Evolutionary conservation across 352 stramenopile genomes (phyloP).

Genomic region (Globisporangium heterothallicum): DNA sequence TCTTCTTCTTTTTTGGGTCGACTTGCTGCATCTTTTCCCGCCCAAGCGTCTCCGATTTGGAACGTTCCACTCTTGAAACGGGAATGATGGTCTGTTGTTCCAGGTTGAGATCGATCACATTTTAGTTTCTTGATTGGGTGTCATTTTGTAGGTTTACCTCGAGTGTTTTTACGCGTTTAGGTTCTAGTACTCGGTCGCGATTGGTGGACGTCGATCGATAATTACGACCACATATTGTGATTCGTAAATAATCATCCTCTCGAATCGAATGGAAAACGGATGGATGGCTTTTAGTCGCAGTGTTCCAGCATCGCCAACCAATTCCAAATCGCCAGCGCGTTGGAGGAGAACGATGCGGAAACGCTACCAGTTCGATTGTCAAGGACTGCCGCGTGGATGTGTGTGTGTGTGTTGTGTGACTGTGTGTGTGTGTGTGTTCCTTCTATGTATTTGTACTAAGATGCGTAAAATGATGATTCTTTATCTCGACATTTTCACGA

Average conservation of each 20-base stretch:
- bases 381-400: neutral
- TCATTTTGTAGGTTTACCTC: neutral
- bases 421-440: conserved; percentile 6
- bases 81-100: conserved; percentile 11
- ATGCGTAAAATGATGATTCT: conserved; percentile 81
- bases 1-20: neutral
- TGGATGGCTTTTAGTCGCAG: neutral
- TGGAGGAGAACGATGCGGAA: neutral
- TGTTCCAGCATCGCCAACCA: neutral
- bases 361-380: neutral
- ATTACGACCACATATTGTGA: too few relatives aligned
- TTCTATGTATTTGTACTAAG: conserved; percentile 8
- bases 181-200: neutral
- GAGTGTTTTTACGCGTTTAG: neutral
- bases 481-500: conserved; percentile 89
- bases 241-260: too few relatives aligned
- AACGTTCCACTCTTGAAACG: neutral
- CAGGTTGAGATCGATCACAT: too few relatives aligned
- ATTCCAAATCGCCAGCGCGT: neutral
- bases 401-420: conserved; percentile 6
- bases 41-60: conserved; percentile 13
- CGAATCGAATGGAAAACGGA: neutral
- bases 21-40: neutral
- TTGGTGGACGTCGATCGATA: neutral
- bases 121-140: neutral